Evolutionary conservation across 2,329 filamentous ascomycete genomes (phyloP).

Genomic region (Trichoderma breve): DNA sequence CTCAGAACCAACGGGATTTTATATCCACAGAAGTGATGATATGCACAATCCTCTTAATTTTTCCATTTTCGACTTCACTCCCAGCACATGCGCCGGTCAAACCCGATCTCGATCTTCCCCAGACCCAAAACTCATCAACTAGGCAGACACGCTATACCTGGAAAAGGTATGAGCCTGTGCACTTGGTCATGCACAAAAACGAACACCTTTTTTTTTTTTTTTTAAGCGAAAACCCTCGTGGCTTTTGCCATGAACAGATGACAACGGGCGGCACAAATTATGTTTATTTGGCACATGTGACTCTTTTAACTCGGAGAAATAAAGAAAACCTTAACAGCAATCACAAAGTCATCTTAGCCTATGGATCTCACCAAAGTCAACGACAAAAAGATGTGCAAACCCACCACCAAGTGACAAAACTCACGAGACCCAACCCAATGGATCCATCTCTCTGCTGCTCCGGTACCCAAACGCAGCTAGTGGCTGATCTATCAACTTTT

Average conservation of each 20-base stretch:
- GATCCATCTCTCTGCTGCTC: neutral
- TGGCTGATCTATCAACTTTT: neutral
- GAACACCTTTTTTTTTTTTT: neutral
- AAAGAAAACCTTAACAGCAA: neutral
- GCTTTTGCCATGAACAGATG: neutral
- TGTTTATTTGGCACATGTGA: neutral
- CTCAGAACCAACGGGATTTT: neutral
- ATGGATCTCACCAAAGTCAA: neutral
- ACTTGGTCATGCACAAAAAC: neutral
- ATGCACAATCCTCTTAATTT: neutral
- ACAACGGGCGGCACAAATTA: neutral
- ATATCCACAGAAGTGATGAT: neutral
- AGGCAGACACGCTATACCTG: conserved; percentile 14
- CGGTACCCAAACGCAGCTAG: neutral
- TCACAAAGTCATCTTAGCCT: neutral
- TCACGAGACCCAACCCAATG: neutral
- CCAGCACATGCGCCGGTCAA: neutral
- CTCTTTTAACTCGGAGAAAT: neutral
- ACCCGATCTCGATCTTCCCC: conserved; percentile 17
- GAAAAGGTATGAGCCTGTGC: conserved; percentile 10
- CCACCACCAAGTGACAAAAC: neutral
- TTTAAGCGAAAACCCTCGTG: neutral
- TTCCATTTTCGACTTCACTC: neutral
- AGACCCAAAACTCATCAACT: conserved; percentile 3
- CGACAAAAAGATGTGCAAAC: neutral